Conservation (phyloP, 1,284 basidiomycete genomes). For the Cutaneotrichosporon sp. region DNA sequence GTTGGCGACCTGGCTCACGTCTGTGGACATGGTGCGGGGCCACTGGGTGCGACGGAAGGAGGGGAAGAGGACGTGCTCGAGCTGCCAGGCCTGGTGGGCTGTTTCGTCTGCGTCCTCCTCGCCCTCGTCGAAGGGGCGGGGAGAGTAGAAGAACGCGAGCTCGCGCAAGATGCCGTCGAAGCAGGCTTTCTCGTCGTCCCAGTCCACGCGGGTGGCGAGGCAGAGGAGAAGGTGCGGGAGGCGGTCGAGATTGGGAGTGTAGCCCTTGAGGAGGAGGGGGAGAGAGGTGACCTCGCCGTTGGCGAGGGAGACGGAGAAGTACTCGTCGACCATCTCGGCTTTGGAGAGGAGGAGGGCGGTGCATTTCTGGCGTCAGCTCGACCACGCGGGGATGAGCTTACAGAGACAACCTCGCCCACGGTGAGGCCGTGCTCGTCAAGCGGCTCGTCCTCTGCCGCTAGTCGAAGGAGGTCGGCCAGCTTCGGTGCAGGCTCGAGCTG, state of each 20-base stretch:
- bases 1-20: slow-evolving; percentile 82
- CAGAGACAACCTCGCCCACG: slow-evolving; percentile 65
- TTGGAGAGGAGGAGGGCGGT: slow-evolving; percentile 53
- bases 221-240: slow-evolving; percentile 82
- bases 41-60: slow-evolving; percentile 65
- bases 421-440: slow-evolving; percentile 47
- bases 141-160: slow-evolving; percentile 85
- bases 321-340: slow-evolving; percentile 87
- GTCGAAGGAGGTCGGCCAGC: slow-evolving; percentile 67
- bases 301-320: slow-evolving; percentile 77
- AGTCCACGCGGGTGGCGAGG: slow-evolving; percentile 83
- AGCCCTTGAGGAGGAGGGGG: slow-evolving; percentile 79
- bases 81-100: slow-evolving; percentile 70
- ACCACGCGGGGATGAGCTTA: slow-evolving; percentile 49
- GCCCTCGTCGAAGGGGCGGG: slow-evolving; percentile 54
- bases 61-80: slow-evolving; percentile 84
- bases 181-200: slow-evolving; percentile 81
- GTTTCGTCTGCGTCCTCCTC: slow-evolving; percentile 32
- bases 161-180: slow-evolving; percentile 85
- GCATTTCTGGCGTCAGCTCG: slow-evolving; percentile 18
- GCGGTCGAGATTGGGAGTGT: slow-evolving; percentile 81
- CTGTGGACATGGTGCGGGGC: slow-evolving; percentile 17
- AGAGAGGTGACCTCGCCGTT: slow-evolving; percentile 70
- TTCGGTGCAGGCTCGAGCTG: slow-evolving; percentile 80
- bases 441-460: slow-evolving; percentile 74